Evolutionary conservation across 2,329 filamentous ascomycete species (phyloP), one percentile per base, ranked within the genome.

Genomic region (Beauveria caledonica): DNA sequence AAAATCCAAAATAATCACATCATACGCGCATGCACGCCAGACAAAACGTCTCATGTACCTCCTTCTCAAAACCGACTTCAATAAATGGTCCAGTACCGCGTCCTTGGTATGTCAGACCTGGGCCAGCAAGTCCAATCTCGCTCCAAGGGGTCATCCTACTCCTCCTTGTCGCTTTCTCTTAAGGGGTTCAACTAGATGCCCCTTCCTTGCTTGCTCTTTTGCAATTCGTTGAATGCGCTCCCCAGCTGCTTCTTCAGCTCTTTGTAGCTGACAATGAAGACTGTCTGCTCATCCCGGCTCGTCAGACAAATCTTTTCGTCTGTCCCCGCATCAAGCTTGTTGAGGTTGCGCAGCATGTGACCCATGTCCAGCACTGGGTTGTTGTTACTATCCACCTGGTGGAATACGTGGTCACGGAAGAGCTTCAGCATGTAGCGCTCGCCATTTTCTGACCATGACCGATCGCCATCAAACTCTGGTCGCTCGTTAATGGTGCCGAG

Each of bases 391-490:
- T 97, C 92, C 13, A 97, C 92, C 69, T 96, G 92, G 72, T 99
- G 94, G 75, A 97, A 99, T 45, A 97, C 90, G 68, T 95, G 97
- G 74, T 99, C 94, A 54, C 94, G 85, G 78, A 97, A 97, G 9
- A 99, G 82, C 75, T 96, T 97, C 64, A 99, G 80, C 70, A 90
- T 89, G 72, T 96, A 97, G 29, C 92, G 85, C 68, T 96, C 91
- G 27, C 93, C 93, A 52, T 89, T 94, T 72, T 97, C 93, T 5
- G 91, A 90, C 93, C 94, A 99, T 53, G 84, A 80, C 0, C 81
- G 77, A 63, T 92, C 88, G 45, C 86, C 85, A 58, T 90, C 89
- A 63, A 89, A 88, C 69, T 97, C 93, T 1, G 88, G 90, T 11
- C 94, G 86, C 73, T 99, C 94, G 68, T 94, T 94, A 70, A 99